These are phyloP conservation scores for Stenocarpella maydis DNA, from an alignment of 2,329 filamentous ascomycete species.

Conservation along the genomic window DNA sequence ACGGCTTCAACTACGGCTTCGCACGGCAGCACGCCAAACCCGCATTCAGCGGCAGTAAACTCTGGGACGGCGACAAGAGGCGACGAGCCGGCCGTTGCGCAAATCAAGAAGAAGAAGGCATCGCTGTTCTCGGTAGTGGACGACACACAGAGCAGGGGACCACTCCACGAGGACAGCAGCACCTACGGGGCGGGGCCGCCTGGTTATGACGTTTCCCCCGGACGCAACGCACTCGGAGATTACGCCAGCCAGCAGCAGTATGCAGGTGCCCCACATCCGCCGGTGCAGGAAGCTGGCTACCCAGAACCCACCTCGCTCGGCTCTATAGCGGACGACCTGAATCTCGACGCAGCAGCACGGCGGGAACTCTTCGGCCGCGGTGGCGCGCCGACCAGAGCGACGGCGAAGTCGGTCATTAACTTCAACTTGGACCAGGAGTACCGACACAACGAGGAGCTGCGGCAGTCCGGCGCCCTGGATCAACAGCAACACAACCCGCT, in stretches of 20 bases:
- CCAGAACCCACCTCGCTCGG: conserved; percentile 63
- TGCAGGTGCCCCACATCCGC: conserved; percentile 32
- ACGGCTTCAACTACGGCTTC: conserved; percentile 36
- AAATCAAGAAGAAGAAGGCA: conserved; percentile 63
- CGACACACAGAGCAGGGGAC: conserved; percentile 42
- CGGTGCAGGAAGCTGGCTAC: background rate
- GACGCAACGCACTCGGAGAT: conserved; percentile 45
- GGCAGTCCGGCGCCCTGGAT: conserved; percentile 74
- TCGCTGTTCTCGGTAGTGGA: conserved; percentile 75
- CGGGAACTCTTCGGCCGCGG: conserved; percentile 86
- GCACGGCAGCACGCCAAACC: background rate
- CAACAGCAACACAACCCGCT: conserved; percentile 82
- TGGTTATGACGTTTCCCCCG: conserved; percentile 40
- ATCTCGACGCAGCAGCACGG: conserved; percentile 78
- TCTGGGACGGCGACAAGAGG: conserved; percentile 29
- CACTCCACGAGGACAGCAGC: conserved; percentile 35
- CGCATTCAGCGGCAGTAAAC: conserved; percentile 6
- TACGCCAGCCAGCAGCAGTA: conserved; percentile 32
- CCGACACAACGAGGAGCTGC: conserved; percentile 79
- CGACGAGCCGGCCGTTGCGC: conserved; percentile 34
- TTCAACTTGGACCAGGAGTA: conserved; percentile 94
- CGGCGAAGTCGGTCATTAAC: conserved; percentile 75
- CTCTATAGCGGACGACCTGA: conserved; percentile 77
- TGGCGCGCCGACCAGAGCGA: conserved; percentile 49
- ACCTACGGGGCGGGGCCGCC: conserved; percentile 48